Percentiles rank a stretch among this genome's conserved stretches.
Evolutionary conservation across 192 early-diverging fungal genomes (phyloP).

Genomic region (Coemansia sp.): DNA sequence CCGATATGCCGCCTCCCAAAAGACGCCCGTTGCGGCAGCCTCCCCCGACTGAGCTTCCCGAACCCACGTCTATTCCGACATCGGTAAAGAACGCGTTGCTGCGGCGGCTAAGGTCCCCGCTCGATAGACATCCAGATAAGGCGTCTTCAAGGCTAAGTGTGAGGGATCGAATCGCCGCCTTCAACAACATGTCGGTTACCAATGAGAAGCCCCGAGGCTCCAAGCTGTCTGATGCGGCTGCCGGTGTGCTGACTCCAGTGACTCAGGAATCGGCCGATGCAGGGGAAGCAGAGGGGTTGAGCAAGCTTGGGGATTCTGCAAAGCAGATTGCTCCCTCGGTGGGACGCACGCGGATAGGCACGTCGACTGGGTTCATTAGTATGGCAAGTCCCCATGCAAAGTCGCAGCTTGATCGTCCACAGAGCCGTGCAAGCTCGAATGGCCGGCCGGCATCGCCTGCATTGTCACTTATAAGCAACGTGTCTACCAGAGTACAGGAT

Average conservation of each 20-base stretch:
- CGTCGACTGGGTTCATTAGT: constrained; percentile 41
- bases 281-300: not conserved
- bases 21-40: constrained; percentile 13
- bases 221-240: too few species aligned
- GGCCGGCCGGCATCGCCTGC: constrained; percentile 38
- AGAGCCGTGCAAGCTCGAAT: constrained; percentile 14
- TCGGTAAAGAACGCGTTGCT: constrained; percentile 37
- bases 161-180: constrained; percentile 41
- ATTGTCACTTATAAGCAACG: constrained; percentile 32
- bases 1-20: constrained; percentile 44
- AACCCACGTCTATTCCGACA: constrained; percentile 14
- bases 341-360: constrained; percentile 20
- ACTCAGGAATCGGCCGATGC: not conserved
- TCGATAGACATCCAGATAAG: constrained; percentile 24
- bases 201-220: not conserved
- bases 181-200: constrained; percentile 25
- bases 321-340: not conserved
- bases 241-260: not conserved
- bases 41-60: constrained; percentile 2
- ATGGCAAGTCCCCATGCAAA: constrained; percentile 11
- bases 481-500: constrained; percentile 33
- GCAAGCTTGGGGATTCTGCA: constrained; percentile 9
- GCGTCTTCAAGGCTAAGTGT: constrained; percentile 25
- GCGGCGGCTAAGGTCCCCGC: constrained; percentile 34
- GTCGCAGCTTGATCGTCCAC: constrained; percentile 5